Evolutionary conservation across 208 protist species (phyloP).

Genomic region (Hexamita inflata): DNA sequence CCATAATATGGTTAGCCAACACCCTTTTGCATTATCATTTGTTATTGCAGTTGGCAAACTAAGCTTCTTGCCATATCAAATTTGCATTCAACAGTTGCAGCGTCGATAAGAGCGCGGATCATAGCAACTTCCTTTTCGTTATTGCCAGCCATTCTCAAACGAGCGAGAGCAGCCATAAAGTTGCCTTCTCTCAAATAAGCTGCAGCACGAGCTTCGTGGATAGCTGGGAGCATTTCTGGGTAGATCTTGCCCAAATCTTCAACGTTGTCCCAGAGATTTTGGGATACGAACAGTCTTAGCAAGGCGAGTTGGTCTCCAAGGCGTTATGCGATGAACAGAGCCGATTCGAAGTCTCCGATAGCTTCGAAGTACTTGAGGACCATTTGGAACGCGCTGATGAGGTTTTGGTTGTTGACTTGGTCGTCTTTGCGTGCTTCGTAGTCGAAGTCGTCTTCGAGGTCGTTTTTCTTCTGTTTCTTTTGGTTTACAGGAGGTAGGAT

Average conservation of each 20-base stretch:
- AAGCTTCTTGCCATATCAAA: slow-evolving; percentile 8
- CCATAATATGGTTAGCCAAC: background rate
- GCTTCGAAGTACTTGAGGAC: background rate
- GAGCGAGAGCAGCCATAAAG: background rate
- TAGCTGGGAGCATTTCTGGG: background rate
- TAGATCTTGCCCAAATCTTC: slow-evolving; percentile 6
- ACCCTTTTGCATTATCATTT: background rate
- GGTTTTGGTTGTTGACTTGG: too few relatives aligned
- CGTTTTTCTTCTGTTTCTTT: background rate
- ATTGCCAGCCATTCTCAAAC: slow-evolving; percentile 8
- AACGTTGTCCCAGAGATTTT: background rate
- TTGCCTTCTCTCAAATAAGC: background rate
- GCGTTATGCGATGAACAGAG: slow-evolving; percentile 18
- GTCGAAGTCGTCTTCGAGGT: background rate
- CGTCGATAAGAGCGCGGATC: background rate
- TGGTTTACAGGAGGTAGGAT: background rate
- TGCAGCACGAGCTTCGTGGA: background rate
- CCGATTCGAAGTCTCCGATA: background rate
- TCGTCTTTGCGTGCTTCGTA: too few relatives aligned
- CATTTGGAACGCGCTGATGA: background rate
- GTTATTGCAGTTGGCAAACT: background rate
- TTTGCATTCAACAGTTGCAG: background rate
- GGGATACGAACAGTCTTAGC: background rate
- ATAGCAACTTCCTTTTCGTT: background rate
- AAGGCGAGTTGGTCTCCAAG: background rate